Evolutionary conservation across 129 eudicot species (phyloP), one percentile per base, ranked within the genome.

Genomic region (Deinandra increscens): DNA sequence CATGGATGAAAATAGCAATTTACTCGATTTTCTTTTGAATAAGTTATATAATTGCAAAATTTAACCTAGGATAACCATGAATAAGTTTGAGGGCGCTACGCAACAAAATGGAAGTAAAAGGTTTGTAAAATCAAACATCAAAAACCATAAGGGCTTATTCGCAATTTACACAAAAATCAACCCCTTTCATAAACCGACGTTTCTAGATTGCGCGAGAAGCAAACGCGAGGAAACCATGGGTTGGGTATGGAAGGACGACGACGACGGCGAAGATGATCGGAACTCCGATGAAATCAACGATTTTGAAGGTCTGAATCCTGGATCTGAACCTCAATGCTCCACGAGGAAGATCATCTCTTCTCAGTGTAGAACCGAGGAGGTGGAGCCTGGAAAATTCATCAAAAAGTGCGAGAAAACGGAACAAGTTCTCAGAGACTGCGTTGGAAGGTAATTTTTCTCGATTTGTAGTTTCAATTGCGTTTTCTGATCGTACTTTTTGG

Each of bases 331-430:
- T 19, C 74, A 59, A 13, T 84, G 84, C 74, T 82, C 84, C 19
- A 86, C 97, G 49, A 78, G 96, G 84, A 89, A 77, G 80, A 78
- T 89, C 0, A 82, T 89, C 41, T 64, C 60, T 33, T 75, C 95
- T 1, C 79, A 89, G 70, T 93, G 98, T 84, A 80, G 73, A 74
- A 93, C 97, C 3, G 92, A 89, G 66, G 96, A 89, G 76, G 90
- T 85, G 39, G 98, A 93, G 81, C 88, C 95, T 19, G 98, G 98
- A 0, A 89, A 86, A 74, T 89, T 89, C 77, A 60, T 93, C 33
- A 79, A 86, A 42, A 93, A 86, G 70, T 93, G 98, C 81, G 88
- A 93, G 65, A 93, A 89, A 60, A 89, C 88, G 1, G 92, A 93
- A 33, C 65, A 84, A 78, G 50, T 85, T 64, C 76, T 93, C 59